A percentile compares a stretch with the other conserved stretches of the same genome.
Conservation (phyloP, 1,284 basidiomycete genomes). For the Rhodotorula sp. region DNA sequence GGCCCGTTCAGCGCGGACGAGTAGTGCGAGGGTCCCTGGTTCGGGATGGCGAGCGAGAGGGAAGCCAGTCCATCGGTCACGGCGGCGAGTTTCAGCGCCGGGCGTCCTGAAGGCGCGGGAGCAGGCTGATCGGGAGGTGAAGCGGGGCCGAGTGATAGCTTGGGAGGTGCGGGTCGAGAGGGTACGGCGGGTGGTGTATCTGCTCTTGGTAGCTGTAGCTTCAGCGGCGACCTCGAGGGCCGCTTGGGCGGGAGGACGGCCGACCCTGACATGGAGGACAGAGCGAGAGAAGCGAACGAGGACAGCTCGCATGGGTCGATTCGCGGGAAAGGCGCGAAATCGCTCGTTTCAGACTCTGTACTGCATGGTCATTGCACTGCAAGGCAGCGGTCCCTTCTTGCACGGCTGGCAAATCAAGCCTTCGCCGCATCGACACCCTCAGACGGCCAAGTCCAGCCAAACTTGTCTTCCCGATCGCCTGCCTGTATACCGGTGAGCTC, state of each 20-base stretch:
- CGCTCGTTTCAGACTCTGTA: no score
- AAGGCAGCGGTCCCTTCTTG: not conserved
- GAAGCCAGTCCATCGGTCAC: not conserved
- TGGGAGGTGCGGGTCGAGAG: not conserved
- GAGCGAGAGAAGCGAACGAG: not conserved
- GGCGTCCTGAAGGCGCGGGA: constrained; percentile 1
- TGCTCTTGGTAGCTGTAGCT: constrained; percentile 29
- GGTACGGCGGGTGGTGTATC: not conserved
- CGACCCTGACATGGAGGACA: constrained; percentile 15
- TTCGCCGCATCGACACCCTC: constrained; percentile 44
- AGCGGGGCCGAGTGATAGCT: constrained; percentile 9
- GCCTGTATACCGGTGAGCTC: constrained; percentile 42
- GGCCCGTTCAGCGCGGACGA: constrained; percentile 26
- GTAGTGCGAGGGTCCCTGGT: constrained; percentile 20
- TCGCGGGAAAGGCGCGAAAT: not conserved
- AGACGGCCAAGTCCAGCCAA: constrained; percentile 47
- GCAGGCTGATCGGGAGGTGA: not conserved
- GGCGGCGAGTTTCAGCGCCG: constrained; percentile 25
- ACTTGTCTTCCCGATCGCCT: constrained; percentile 44
- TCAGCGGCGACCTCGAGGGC: constrained; percentile 25
- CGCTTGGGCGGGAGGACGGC: constrained; percentile 37
- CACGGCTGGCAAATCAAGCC: constrained; percentile 13
- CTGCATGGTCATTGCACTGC: not conserved
- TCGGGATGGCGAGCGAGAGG: constrained; percentile 31
- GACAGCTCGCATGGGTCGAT: not conserved